Evolutionary conservation across 23 red algal genomes (phyloP), one percentile per base, ranked within the genome.

Genomic region (Gracilaria gracilis): DNA sequence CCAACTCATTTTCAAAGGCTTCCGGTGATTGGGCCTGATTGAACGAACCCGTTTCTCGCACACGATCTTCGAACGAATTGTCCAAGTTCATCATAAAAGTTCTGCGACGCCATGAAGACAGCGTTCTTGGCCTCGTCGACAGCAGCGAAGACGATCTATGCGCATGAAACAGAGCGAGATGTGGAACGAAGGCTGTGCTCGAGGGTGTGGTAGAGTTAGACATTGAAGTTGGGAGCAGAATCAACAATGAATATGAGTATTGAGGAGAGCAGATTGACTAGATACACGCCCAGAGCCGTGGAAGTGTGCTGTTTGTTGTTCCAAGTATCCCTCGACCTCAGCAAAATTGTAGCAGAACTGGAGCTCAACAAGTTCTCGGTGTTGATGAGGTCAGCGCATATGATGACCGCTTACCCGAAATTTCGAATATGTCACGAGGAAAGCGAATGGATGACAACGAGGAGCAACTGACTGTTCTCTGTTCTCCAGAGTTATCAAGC

Each of bases 31-130:
- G 21, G 9, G 42, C 1, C 2, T 25, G 21, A 37, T 28, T 48
- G 4, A 13, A 51, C 29, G 46, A 49, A 28, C 5, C 17, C 39
- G 2, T 77, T 31, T 77, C 42, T 4, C 13, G 5, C 4, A 15
- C 0, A 77, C 27, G 72, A 25, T 77, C 72, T 5, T 77, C 72
- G 36, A 51, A 50, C 1, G 40, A 33, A 25, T 77, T 35, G 29
- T 77, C 72, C 46, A 32, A 19, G 38, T 20, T 23, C 72, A 77
- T 77, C 72, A 51, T n/a, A 50, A 20, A 49, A 0, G n/a, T 11
- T 49, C 42, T 50, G 20, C 42, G 42, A 36, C 31, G 64, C 27
- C 64, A 69, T 69, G 64, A 69, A 34, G 64, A 32, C 64, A 69
- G 8, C 16, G 28, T 69, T 36, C 32, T 36, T 69, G 64, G 64